Evolutionary conservation across 2,329 filamentous ascomycete species (phyloP), one percentile per base, ranked within the genome.

Genomic region (Zymoseptoria pseudotritici): DNA sequence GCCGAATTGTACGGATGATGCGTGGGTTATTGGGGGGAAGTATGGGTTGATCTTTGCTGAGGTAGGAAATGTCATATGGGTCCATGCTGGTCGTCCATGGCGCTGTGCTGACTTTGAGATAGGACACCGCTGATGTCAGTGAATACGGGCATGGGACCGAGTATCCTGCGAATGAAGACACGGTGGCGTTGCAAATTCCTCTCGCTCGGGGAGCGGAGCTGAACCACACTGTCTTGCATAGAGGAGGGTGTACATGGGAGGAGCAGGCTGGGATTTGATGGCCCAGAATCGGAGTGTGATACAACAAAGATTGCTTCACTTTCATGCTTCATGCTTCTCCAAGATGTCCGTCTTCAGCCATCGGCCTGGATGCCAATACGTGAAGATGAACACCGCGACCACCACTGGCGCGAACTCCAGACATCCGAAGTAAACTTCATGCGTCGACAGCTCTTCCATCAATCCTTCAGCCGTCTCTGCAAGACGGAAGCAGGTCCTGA

Each of bases 371-470:
- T 79, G 76, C 74, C 75, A 80, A 13, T 71, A 65, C 0, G 73
- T 75, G 62, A 83, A 73, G 46, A 82, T 56, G 53, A 74, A 72
- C 5, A 82, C 76, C 0, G 80, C 79, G 20, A 81, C 62, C 0
- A 79, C 78, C n/a, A 84, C 75, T 0, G 80, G 81, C 55, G 77
- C 77, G 69, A 83, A 84, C 63, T 84, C 82, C 50, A 84, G 70
- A 49, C 75, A 78, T 1, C 78, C 80, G 72, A 84, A 83, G 66
- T 75, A 83, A 1, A 76, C 77, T 70, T 84, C 81, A 67, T 81
- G 76, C 1, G 76, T 78, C 54, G 76, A 78, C 10, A 83, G 66
- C 49, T 75, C 69, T 0, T 77, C 74, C 53, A 73, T 73, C 2
- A 83, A 65, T 0, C 81, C 81, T 63, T 83, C 70, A 0, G 78